Conservation (phyloP, 768 basidiomycete species). For the Serpula lacrymans region DNA sequence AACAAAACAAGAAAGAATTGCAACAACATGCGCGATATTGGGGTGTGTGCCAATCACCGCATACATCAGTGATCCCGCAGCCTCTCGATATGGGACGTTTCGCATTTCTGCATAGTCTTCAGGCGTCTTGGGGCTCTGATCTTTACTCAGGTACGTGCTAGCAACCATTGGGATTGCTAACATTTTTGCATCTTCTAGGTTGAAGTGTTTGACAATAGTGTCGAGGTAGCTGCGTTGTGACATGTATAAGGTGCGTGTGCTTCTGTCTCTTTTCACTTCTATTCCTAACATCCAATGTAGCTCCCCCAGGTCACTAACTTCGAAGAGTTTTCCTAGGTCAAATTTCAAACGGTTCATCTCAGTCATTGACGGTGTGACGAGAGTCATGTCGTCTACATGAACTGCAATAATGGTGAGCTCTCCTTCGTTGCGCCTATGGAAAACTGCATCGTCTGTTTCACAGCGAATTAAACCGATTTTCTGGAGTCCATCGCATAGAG, state of each 20-base stretch:
- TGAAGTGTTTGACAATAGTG: too few species aligned
- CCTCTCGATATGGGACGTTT: too few species aligned
- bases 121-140: too few species aligned
- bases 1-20: slow-evolving; percentile 20
- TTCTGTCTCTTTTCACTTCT: slow-evolving; percentile 17
- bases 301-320: slow-evolving; percentile 23
- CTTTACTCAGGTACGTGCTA: too few species aligned
- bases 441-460: too few species aligned
- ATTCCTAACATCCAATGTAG: slow-evolving; percentile 29
- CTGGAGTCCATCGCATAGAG: slow-evolving; percentile 2
- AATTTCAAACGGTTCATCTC: slow-evolving; percentile 21
- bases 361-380: slow-evolving; percentile 12
- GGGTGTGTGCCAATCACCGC: slow-evolving; percentile 27
- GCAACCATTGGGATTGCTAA: too few species aligned
- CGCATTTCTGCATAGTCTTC: too few species aligned
- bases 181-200: too few species aligned
- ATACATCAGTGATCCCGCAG: slow-evolving; percentile 32
- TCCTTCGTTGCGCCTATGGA: too few species aligned
- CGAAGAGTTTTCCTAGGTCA: slow-evolving; percentile 15
- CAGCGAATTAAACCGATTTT: slow-evolving; percentile 8
- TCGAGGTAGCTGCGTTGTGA: slow-evolving; percentile 26
- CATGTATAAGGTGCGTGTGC: slow-evolving; percentile 19
- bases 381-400: slow-evolving; percentile 32
- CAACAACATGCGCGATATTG: slow-evolving; percentile 29
- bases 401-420: too few species aligned